Base-by-base conservation (phyloP, 257 asterid species). In the Capsicum rhomboideum region DNA sequence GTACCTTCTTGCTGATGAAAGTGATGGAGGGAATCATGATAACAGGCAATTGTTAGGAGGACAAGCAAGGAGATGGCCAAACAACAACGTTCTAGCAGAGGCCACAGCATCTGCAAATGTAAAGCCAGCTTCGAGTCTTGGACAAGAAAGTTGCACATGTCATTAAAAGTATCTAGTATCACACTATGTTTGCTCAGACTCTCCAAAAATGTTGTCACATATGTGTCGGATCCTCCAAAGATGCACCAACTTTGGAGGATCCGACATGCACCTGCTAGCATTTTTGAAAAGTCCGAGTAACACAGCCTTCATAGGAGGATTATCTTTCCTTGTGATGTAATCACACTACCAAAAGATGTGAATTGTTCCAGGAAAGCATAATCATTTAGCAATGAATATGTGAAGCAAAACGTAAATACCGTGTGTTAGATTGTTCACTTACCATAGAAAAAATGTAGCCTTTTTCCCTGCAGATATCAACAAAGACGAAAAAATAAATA, bases 1-100 rank as follows among this genome's bases (percentile, higher is more conserved):
- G n/a, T 68, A 84, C 59, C 84, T 85, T 31, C 80, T 82, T 12
- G 83, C 82, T 20, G 83, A 82, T 42, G 85, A 79, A 49, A 83
- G 34, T 31, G 77, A 42, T 29, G 59, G 84, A 34, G 61, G 55
- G 16, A 64, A 61, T 8, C 46, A 11, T 31, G 63, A 52, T 26
- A 46, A 26, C 4, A 1, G 29, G 8, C 74, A 46, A 26, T 49
- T 52, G 71, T 79, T 26, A 55, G n/a, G 82, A 52, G 63, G 71
- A 79, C 54, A 20, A 0, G 54, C 71, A 31, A 18, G 84, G 84
- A 6, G 44, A 81, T 1, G 8, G 61, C 18, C 6, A 52, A 53
- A 82, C 6, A 31, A 29, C 28, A 28, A 82, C 0, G 68, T 28
- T 66, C 80, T 23, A 72, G 79, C 63, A 13, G 82, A 77, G 10